Conservation (phyloP, 495 filamentous ascomycete species). For the Hapsidospora chrysogenum region DNA sequence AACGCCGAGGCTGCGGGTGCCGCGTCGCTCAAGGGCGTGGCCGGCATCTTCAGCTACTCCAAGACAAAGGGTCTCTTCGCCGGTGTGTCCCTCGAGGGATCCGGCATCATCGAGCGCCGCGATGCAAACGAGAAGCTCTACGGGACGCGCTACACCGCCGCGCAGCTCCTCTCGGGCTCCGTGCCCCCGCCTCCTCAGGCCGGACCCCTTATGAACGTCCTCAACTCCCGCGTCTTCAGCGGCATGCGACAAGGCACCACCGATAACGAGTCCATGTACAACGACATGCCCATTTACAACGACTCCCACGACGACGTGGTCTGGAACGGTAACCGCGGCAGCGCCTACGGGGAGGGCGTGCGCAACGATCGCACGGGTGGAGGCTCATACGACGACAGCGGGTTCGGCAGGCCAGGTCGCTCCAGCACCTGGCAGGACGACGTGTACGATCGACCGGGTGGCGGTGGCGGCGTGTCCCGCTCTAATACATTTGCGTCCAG, state of each 20-base stretch:
- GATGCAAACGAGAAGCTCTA: constrained; percentile 97
- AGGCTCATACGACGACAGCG: constrained; percentile 24
- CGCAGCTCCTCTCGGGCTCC: constrained; percentile 59
- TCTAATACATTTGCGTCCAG: constrained; percentile 18
- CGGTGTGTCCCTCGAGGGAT: constrained; percentile 85
- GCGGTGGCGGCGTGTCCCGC: constrained; percentile 31
- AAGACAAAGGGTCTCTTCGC: constrained; percentile 97
- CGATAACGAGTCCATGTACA: constrained; percentile 61
- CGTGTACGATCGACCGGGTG: constrained; percentile 53
- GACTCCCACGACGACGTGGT: constrained; percentile 75
- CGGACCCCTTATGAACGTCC: constrained; percentile 64
- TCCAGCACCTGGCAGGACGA: constrained; percentile 82
- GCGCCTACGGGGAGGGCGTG: constrained; percentile 59
- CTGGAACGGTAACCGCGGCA: constrained; percentile 73
- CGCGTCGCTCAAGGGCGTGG: constrained; percentile 75
- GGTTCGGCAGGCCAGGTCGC: constrained; percentile 50
- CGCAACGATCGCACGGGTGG: constrained; percentile 31
- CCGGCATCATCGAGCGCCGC: constrained; percentile 75
- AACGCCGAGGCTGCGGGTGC: constrained; percentile 95
- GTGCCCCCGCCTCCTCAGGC: constrained; percentile 68
- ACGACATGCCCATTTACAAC: constrained; percentile 86
- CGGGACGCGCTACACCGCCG: constrained; percentile 62
- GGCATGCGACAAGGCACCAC: constrained; percentile 33
- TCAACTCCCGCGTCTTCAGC: constrained; percentile 71
- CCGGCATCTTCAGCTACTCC: constrained; percentile 86